Evolutionary conservation across 306 rosid genomes (phyloP).

Genomic region (Medicago arabica): DNA sequence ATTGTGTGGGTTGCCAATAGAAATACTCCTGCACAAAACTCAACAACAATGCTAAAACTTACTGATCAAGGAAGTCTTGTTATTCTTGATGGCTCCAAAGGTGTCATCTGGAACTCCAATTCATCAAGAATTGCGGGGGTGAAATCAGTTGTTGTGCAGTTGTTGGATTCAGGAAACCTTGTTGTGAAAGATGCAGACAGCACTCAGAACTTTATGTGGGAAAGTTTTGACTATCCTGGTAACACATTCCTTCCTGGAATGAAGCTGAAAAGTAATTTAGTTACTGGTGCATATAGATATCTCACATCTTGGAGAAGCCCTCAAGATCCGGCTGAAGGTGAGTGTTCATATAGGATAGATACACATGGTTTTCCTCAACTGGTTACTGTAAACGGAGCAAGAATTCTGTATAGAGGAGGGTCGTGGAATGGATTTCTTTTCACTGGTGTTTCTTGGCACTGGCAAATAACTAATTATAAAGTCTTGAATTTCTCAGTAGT

Average conservation of each 20-base stretch:
- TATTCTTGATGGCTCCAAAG: background rate
- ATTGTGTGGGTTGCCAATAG: background rate
- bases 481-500: background rate
- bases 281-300: conserved; percentile 27
- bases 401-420: background rate
- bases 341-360: conserved; percentile 30
- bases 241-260: conserved; percentile 31
- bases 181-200: background rate
- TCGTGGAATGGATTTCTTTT: conserved; percentile 46
- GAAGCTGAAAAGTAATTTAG: conserved; percentile 11
- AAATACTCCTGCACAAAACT: background rate
- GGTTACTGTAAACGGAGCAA: background rate
- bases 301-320: conserved; percentile 30
- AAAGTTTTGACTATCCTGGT: background rate
- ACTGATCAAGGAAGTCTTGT: background rate
- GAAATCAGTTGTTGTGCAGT: background rate
- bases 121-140: background rate
- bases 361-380: conserved; percentile 39
- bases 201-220: background rate
- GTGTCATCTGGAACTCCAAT: background rate
- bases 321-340: conserved; percentile 31
- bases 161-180: background rate
- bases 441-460: background rate
- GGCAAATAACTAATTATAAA: background rate
- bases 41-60: background rate